phyloP scores from a whole-genome alignment of 495 filamentous ascomycete genomes.

The Emericellopsis terricola region DNA sequence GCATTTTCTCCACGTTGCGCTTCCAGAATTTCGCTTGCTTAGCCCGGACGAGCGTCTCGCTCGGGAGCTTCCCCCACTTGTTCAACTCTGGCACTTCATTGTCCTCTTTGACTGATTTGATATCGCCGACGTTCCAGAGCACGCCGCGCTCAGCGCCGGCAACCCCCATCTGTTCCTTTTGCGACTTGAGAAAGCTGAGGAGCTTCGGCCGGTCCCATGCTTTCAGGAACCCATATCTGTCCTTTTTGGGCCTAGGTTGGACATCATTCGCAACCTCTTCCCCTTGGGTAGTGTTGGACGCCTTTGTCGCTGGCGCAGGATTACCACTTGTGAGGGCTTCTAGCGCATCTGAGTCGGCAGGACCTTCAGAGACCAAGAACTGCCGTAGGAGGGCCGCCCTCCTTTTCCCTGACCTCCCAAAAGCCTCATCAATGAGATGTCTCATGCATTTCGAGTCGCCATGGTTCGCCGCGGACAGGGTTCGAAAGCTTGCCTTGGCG shows the following conservation, averaged over 20 bases:
- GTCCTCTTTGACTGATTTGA: slow-evolving; percentile 25
- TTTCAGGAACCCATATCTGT: too few relatives aligned
- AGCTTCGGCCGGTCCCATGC: not conserved
- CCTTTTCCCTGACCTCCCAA: slow-evolving; percentile 57
- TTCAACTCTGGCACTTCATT: slow-evolving; percentile 37
- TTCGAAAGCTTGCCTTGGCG: slow-evolving; percentile 1
- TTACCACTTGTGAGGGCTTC: too few relatives aligned
- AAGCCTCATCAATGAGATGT: slow-evolving; percentile 45
- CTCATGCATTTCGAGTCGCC: slow-evolving; percentile 45
- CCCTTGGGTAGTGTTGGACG: too few relatives aligned
- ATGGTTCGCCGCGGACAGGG: slow-evolving; percentile 19
- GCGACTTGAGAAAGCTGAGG: not conserved
- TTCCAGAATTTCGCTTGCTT: slow-evolving; percentile 44
- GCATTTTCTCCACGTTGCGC: slow-evolving; percentile 28
- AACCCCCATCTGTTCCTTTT: slow-evolving; percentile 3
- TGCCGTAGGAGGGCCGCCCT: too few relatives aligned
- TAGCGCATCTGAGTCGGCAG: too few relatives aligned
- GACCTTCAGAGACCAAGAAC: too few relatives aligned
- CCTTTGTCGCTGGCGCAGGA: too few relatives aligned
- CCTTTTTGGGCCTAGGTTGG: too few relatives aligned
- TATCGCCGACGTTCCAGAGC: too few relatives aligned
- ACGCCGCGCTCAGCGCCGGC: too few relatives aligned
- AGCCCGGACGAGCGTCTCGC: slow-evolving; percentile 32
- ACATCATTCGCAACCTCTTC: too few relatives aligned
- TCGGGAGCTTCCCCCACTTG: slow-evolving; percentile 41